These are phyloP conservation scores for Scolecobasidium constrictum DNA, from an alignment of 2,329 filamentous ascomycete species.

Conservation along the genomic window DNA sequence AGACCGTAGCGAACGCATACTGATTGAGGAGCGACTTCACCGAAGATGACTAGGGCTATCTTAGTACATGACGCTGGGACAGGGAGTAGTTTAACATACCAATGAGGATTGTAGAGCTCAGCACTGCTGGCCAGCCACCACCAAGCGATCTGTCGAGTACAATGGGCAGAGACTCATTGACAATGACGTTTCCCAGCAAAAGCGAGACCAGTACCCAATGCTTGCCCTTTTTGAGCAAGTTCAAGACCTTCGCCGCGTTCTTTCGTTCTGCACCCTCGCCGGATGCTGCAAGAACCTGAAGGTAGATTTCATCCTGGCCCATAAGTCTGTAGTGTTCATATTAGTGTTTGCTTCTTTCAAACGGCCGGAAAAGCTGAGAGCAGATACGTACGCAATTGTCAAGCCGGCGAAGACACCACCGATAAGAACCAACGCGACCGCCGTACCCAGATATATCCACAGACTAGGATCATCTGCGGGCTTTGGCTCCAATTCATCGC, in stretches of 20 bases:
- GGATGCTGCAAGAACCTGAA: conserved; percentile 85
- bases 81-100: conserved; percentile 44
- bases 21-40: conserved; percentile 91
- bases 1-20: conserved; percentile 93
- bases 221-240: conserved; percentile 76
- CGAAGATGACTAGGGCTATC: conserved; percentile 70
- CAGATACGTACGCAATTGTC: conserved; percentile 64
- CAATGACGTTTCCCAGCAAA: conserved; percentile 90
- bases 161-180: conserved; percentile 92
- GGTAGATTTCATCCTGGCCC: conserved; percentile 85
- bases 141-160: conserved; percentile 89
- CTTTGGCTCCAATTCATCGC: neutral
- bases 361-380: neutral
- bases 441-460: conserved; percentile 73
- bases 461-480: conserved; percentile 39
- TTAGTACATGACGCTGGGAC: conserved; percentile 11
- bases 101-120: conserved; percentile 88
- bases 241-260: conserved; percentile 72
- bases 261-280: conserved; percentile 75
- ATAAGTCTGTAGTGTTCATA: conserved; percentile 40
- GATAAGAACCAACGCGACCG: conserved; percentile 68
- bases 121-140: conserved; percentile 85
- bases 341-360: neutral
- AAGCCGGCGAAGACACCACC: conserved; percentile 92
- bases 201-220: conserved; percentile 97